Base-by-base conservation (phyloP, 306 rosid genomes). In the Sindora glabra region DNA sequence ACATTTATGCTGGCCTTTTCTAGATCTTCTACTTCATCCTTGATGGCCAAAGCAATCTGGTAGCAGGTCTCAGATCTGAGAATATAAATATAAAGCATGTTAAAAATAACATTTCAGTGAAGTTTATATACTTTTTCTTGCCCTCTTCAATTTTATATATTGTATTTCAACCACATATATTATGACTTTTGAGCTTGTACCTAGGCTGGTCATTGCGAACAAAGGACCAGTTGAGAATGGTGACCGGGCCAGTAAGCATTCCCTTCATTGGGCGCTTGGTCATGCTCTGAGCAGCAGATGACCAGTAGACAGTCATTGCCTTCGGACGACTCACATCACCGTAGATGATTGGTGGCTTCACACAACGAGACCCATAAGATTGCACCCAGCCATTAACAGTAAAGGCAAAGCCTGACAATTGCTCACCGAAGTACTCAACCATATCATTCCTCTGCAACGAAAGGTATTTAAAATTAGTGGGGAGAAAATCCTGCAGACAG, bases 261-360 rank as follows among this genome's bases (percentile, higher is more conserved):
- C 97, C 97, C 87, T 89, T 89, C 97, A 89, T 89, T 72, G 96
- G 95, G 42, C 95, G 85, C 27, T 78, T 76, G 8, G 96, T 91
- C 73, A 83, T 63, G 73, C 89, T 75, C 75, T 91, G 98, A 52
- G 95, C 98, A 14, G 56, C 14, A 0, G 96, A 78, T 56, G 95
- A 91, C 98, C 96, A 91, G 79, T 83, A 86, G 66, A 91, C 96
- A 0, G 96, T 89, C 96, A 89, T 89, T 33, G 97, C 42, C 48
- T 89, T 89, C 69, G 97, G 92, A 72, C 97, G 97, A 81, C 97
- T 89, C 49, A 89, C 97, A 69, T 89, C 97, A 71, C 97, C 97
- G 2, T 79, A 89, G 79, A 89, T 89, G 81, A 89, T 89, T 51
- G 97, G 97, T 56, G 97, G 97, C 87, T 89, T 89, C 75, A 89